phyloP scores from a whole-genome alignment of 2,329 filamentous ascomycete species.

The Aspergillus fructus region DNA sequence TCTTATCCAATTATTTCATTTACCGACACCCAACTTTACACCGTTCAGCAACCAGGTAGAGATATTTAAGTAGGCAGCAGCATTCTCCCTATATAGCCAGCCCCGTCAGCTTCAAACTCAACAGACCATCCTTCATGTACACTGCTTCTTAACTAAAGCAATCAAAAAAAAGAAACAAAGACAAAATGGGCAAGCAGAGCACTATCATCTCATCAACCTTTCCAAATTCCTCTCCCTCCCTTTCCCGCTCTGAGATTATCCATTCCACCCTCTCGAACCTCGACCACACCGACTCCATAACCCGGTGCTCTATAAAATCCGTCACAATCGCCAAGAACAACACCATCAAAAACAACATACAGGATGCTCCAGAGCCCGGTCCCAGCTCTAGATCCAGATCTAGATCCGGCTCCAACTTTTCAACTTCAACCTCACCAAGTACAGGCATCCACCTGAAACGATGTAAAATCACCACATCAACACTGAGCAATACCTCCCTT shows the following conservation, averaged over 20 bases:
- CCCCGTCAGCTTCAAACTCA: not conserved
- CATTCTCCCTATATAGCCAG: slow-evolving; percentile 3
- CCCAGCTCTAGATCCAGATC: not conserved
- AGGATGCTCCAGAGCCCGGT: no score
- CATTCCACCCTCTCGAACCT: slow-evolving; percentile 16
- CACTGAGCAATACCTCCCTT: slow-evolving; percentile 14
- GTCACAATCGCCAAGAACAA: not conserved
- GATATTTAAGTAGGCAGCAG: slow-evolving; percentile 6
- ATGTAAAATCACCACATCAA: slow-evolving; percentile 18
- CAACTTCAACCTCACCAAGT: not conserved
- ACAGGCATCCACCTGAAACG: slow-evolving; percentile 14
- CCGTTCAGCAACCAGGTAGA: no score
- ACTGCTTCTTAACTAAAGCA: not conserved
- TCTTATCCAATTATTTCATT: no score
- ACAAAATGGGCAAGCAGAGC: slow-evolving; percentile 2
- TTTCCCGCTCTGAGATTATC: slow-evolving; percentile 13
- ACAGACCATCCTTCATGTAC: not conserved
- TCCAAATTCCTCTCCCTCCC: slow-evolving; percentile 7
- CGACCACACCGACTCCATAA: slow-evolving; percentile 10
- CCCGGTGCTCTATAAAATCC: not conserved
- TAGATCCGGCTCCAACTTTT: not conserved
- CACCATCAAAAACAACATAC: not conserved
- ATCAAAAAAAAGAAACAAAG: not conserved
- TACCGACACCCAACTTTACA: no score
- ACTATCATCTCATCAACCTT: slow-evolving; percentile 1